phyloP scores from a whole-genome alignment of 768 basidiomycete genomes.

The Suillus ampliporus region DNA sequence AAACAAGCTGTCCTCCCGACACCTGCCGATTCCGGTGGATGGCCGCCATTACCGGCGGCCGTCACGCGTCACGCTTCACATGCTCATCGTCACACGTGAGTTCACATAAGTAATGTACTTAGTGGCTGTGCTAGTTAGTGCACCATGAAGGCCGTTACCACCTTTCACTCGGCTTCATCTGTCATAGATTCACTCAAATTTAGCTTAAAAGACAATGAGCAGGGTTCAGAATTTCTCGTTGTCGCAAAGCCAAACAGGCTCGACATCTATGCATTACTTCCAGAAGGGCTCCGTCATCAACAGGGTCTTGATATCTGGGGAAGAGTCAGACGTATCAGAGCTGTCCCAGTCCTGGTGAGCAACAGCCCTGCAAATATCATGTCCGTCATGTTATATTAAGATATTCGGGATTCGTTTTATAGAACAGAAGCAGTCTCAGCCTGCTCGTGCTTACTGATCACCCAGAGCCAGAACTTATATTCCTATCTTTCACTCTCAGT shows the following conservation, averaged over 20 bases:
- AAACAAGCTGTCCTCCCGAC: too few species aligned
- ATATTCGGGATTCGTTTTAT: neutral
- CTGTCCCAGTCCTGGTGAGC: slow-evolving; percentile 60
- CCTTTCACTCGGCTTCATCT: slow-evolving; percentile 79
- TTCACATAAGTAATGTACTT: neutral
- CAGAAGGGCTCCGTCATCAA: slow-evolving; percentile 64
- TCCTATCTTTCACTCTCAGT: slow-evolving; percentile 57
- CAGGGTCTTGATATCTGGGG: slow-evolving; percentile 74
- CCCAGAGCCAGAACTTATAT: slow-evolving; percentile 73
- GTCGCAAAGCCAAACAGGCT: slow-evolving; percentile 70
- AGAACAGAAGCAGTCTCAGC: slow-evolving; percentile 44
- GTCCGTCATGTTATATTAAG: neutral
- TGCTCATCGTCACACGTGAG: too few species aligned
- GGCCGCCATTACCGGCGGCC: too few species aligned
- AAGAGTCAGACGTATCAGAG: slow-evolving; percentile 59
- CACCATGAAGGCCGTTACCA: slow-evolving; percentile 64
- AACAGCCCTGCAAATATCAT: neutral
- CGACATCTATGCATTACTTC: slow-evolving; percentile 68
- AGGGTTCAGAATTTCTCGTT: slow-evolving; percentile 64
- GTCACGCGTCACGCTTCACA: too few species aligned
- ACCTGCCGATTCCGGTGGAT: too few species aligned
- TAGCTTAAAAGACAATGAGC: slow-evolving; percentile 50
- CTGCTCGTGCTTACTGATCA: slow-evolving; percentile 75
- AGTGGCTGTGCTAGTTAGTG: neutral
- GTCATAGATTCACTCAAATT: slow-evolving; percentile 74